Conservation (phyloP, 768 basidiomycete species). For the Calvatia gigantea region DNA sequence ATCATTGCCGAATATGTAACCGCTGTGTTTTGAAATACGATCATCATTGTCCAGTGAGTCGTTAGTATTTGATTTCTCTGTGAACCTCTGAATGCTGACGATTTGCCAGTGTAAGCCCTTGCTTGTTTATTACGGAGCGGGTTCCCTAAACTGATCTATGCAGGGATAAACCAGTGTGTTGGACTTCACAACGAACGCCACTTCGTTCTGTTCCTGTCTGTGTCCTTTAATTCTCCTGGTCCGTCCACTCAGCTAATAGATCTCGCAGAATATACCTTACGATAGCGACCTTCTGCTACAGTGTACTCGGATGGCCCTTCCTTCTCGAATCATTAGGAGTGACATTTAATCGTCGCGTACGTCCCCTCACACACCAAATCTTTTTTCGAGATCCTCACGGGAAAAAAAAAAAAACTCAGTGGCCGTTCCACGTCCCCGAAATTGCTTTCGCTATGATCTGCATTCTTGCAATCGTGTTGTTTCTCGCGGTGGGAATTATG, state of each 20-base stretch:
- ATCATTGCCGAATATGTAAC: slow-evolving; percentile 92
- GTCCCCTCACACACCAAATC: slow-evolving; percentile 10
- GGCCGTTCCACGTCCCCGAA: slow-evolving; percentile 60
- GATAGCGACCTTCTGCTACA: slow-evolving; percentile 59
- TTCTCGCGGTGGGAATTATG: slow-evolving; percentile 73
- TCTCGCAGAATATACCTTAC: slow-evolving; percentile 75
- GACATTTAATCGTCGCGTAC: slow-evolving; percentile 33
- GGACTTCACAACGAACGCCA: slow-evolving; percentile 94
- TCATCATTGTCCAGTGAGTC: slow-evolving; percentile 85
- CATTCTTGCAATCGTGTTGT: slow-evolving; percentile 72
- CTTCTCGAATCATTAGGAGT: slow-evolving; percentile 59
- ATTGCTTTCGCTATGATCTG: slow-evolving; percentile 71
- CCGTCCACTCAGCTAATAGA: background rate
- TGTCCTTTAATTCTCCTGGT: slow-evolving; percentile 8
- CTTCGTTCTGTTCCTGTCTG: slow-evolving; percentile 92
- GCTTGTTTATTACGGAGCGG: background rate
- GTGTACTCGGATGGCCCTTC: slow-evolving; percentile 58
- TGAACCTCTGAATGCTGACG: slow-evolving; percentile 4
- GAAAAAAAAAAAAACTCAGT: slow-evolving; percentile 20
- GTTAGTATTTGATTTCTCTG: slow-evolving; percentile 3
- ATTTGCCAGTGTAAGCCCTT: slow-evolving; percentile 23
- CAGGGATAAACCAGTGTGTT: slow-evolving; percentile 98
- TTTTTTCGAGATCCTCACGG: background rate
- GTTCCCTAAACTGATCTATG: background rate
- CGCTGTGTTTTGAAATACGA: slow-evolving; percentile 88